These are phyloP conservation scores for Apocynum venetum DNA, from an alignment of 257 asterid genomes.

Conservation along the genomic window DNA sequence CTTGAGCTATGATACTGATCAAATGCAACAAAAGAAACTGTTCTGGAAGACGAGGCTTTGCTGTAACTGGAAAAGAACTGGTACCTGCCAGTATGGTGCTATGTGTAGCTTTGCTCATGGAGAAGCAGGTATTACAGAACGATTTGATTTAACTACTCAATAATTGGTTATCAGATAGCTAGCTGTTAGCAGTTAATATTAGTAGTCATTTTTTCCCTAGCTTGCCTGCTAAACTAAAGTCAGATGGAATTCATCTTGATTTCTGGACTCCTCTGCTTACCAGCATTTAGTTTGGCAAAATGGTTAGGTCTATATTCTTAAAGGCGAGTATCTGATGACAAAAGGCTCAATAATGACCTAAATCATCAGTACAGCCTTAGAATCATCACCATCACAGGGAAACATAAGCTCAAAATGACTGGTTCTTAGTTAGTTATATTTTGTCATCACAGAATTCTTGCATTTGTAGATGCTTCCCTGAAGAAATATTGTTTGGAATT, in stretches of 20 bases:
- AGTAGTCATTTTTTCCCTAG: background rate
- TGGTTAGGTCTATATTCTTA: background rate
- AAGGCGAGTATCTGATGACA: no score
- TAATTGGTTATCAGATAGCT: no score
- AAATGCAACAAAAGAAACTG: slow-evolving; percentile 6
- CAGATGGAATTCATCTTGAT: background rate
- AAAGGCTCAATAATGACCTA: background rate
- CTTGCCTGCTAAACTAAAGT: background rate
- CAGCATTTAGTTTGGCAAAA: background rate
- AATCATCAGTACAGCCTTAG: background rate
- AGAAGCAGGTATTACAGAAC: slow-evolving; percentile 27
- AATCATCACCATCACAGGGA: background rate
- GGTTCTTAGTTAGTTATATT: background rate
- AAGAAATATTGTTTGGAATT: background rate
- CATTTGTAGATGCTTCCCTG: background rate
- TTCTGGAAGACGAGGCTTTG: slow-evolving; percentile 40
- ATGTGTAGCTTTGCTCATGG: slow-evolving; percentile 59
- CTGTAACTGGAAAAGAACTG: slow-evolving; percentile 28
- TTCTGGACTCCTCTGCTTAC: background rate
- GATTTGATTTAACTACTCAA: background rate
- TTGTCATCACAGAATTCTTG: background rate
- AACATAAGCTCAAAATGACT: background rate
- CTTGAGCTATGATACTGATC: background rate
- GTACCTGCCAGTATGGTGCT: slow-evolving; percentile 35
- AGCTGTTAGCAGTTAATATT: no score